These are phyloP conservation scores for Tulasnella sp. DNA, from an alignment of 768 basidiomycete genomes.

Conservation along the genomic window DNA sequence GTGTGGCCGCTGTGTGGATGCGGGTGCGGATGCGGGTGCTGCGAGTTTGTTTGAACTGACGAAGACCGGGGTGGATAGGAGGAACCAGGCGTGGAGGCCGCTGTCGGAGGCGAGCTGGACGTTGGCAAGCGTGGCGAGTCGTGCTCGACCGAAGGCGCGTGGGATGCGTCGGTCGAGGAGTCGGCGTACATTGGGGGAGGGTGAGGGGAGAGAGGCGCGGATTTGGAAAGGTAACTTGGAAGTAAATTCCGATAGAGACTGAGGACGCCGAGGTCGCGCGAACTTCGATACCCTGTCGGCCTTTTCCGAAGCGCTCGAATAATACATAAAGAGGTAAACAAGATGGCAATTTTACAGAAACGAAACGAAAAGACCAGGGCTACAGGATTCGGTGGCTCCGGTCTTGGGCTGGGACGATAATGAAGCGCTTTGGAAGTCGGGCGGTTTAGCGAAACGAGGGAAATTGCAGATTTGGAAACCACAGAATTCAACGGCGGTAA, in stretches of 20 bases:
- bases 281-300: too few species aligned
- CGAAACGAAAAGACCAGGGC: neutral
- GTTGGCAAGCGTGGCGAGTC: neutral
- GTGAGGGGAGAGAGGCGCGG: neutral
- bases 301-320: neutral
- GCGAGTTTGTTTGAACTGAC: neutral
- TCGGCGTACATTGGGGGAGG: constrained; percentile 8
- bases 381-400: neutral
- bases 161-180: constrained; percentile 10
- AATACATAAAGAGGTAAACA: neutral
- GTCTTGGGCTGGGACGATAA: neutral
- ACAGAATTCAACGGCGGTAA: neutral
- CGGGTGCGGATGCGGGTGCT: neutral
- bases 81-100: neutral
- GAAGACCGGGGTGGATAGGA: neutral
- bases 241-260: too few species aligned
- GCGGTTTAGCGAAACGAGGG: neutral
- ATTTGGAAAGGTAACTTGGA: neutral
- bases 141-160: neutral
- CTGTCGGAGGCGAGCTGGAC: neutral
- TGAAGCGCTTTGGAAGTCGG: neutral
- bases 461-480: neutral
- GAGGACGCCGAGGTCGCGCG: too few species aligned
- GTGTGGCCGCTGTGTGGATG: neutral
- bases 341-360: neutral